Evolutionary conservation across 2,329 filamentous ascomycete species (phyloP), one percentile per base, ranked within the genome.

Genomic region (Colletotrichum somersetense): DNA sequence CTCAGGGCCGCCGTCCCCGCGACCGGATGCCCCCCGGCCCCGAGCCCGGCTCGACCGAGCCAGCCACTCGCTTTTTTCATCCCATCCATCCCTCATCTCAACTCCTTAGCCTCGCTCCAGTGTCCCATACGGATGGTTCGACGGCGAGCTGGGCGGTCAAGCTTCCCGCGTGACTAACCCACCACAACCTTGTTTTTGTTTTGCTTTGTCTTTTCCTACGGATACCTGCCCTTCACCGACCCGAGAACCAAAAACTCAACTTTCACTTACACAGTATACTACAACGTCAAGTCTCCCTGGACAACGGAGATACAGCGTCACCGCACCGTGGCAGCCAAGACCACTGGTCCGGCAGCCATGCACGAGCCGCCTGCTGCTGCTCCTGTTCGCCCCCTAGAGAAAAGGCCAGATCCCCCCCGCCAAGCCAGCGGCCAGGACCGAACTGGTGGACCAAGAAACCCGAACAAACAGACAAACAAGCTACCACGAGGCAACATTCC

Each of bases 381-480:
- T 38, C 5, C 23, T 56, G 8, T 14, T 30, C 46, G 26, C 35
- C 63, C 12, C 26, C 30, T 30, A 30, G 23, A n/a, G 7, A 44
- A 42, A 42, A 42, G 38, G 30, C 42, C 33, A 38, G 12, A 40
- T 3, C 44, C 16, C 20, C 44, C 42, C 58, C 33, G 68, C 64
- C 68, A 71, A 71, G 68, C 68, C 42, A 8, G 16, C 58, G 50
- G 52, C 57, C 64, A 70, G 26, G 52, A 26, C 57, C 57, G 26
- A 57, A 26, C 57, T 50, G 23, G 57, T 50, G 26, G 52, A 12
- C 14, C 38, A 33, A 35, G 23, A 59, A 59, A 59, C 38, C 38
- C 40, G 44, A 42, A 33, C n/a, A 26, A n/a, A 40, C 26, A 33
- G 5, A 38, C 14, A 50, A 50, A 62, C 30, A 30, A 30, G 30